These are phyloP conservation scores for Monosporozyma aerobia DNA, from an alignment of 805 yeast genomes.

Conservation along the genomic window DNA sequence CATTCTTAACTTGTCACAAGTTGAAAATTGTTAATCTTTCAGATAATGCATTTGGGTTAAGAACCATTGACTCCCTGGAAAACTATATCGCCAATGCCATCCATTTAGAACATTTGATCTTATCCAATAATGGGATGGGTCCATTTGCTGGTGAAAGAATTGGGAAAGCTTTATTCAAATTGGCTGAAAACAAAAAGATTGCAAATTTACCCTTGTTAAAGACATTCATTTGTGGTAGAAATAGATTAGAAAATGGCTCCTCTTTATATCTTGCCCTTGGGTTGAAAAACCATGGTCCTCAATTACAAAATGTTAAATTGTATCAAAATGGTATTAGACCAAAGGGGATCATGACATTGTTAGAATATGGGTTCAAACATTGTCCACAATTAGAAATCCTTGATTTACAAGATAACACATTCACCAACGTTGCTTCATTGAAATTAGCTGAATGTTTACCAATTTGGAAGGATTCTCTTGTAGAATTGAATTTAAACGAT, in stretches of 20 bases:
- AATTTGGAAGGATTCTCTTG: conserved; percentile 52
- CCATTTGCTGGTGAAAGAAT: conserved; percentile 95
- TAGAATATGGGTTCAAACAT: conserved; percentile 59
- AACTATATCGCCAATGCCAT: conserved; percentile 63
- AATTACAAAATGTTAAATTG: conserved; percentile 60
- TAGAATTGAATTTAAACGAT: conserved; percentile 81
- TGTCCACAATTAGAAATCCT: conserved; percentile 54
- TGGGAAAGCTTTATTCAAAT: conserved; percentile 71
- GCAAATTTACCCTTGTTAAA: conserved; percentile 45
- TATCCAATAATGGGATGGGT: conserved; percentile 96
- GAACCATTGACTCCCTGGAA: conserved; percentile 86
- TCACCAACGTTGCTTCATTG: conserved; percentile 59
- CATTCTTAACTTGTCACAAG: conserved; percentile 57
- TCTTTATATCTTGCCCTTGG: conserved; percentile 78
- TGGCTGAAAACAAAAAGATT: conserved; percentile 54
- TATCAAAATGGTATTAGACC: conserved; percentile 98
- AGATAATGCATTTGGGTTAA: conserved; percentile 95
- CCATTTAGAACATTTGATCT: conserved; percentile 73
- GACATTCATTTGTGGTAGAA: conserved; percentile 93
- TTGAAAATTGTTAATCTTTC: conserved; percentile 71
- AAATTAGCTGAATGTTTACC: conserved; percentile 54
- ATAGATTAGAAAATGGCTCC: conserved; percentile 93
- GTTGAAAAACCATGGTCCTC: conserved; percentile 64
- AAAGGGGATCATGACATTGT: conserved; percentile 69
- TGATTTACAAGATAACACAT: conserved; percentile 93